Percentiles rank a stretch among this genome's conserved stretches.
Conservation (phyloP, 2,329 filamentous ascomycete species). For the Xylariomycetidae sp. region DNA sequence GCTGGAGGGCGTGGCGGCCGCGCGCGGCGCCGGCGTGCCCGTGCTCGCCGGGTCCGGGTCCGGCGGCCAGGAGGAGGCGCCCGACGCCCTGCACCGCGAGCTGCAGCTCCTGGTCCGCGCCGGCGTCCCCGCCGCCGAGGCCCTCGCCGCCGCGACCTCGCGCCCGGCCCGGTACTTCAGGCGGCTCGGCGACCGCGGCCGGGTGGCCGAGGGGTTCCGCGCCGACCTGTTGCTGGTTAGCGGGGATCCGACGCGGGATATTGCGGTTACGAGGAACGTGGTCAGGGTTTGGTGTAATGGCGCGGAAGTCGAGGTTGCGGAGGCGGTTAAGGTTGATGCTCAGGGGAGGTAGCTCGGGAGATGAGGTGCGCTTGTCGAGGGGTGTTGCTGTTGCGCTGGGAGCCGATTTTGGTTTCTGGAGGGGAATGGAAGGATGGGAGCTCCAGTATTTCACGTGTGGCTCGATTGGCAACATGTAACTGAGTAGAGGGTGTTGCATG, state of each 20-base stretch:
- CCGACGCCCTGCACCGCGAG: constrained; percentile 20
- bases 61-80: constrained; percentile 8
- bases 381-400: constrained; percentile 1
- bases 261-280: constrained; percentile 19
- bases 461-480: no score
- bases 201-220: constrained; percentile 15
- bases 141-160: constrained; percentile 19
- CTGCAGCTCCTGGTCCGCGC: constrained; percentile 21
- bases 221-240: constrained; percentile 26
- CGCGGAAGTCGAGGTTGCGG: constrained; percentile 12
- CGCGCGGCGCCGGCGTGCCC: constrained; percentile 22
- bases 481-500: no score
- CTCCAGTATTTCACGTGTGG: no score
- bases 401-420: no score
- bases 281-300: constrained; percentile 22
- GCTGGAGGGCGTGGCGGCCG: constrained; percentile 17
- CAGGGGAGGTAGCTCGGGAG: constrained; percentile 7
- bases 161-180: constrained; percentile 15
- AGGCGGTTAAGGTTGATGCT: constrained; percentile 1
- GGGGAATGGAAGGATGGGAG: no score
- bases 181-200: constrained; percentile 21
- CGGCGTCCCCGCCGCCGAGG: constrained; percentile 16
- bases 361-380: constrained; percentile 1
- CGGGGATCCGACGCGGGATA: constrained; percentile 24
- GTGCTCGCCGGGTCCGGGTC: constrained; percentile 26